Base-by-base conservation (phyloP, 768 basidiomycete genomes). In the Leccinum barrowsii region DNA sequence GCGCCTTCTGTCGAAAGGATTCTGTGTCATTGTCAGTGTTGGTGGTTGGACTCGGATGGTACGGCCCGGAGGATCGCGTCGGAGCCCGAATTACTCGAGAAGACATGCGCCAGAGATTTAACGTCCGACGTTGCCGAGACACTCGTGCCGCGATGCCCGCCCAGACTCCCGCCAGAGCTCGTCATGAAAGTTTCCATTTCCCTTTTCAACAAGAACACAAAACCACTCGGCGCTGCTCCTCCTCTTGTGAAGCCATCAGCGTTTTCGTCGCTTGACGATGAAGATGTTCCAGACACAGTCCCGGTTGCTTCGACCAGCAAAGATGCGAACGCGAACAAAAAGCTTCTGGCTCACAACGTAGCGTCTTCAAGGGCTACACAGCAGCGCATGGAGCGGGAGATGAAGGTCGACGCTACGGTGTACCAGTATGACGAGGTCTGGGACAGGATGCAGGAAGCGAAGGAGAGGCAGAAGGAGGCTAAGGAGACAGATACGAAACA, bases 381-480 rank as follows among this genome's bases (percentile, higher is more conserved):
- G 76, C 89, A 86, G 68, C 82, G 83, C 63, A 85, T 95, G 75
- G 85, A 91, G 61, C 83, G 82, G 52, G 94, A 95, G 71, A 82
- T 85, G 75, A 79, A 80, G 60, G 77, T 94, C 3, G 96, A 98
- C 65, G 69, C 82, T 46, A 88, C 87, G 0, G 90, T 95, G 4
- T 98, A 89, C 71, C 86, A 95, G 72, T 99, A 99, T 67, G 97
- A 99, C 70, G 94, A 92, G 73, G 86, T 98, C 4, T 98, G 88
- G 83, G 97, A 99, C 67, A 85, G 82, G 63, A 98, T 99, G 87
- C 94, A 98, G 74, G 84, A 89, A 63, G 89, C 85, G 1, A 92
- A 94, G 73, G 76, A 77, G 61, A 76, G 75, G 42, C 89, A 89
- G 68, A 91, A 93, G 67, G 82, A 83, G 64, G 80, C 76, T 2